Base-by-base conservation (phyloP, 768 basidiomycete genomes). In the Rhodocollybia butyracea region DNA sequence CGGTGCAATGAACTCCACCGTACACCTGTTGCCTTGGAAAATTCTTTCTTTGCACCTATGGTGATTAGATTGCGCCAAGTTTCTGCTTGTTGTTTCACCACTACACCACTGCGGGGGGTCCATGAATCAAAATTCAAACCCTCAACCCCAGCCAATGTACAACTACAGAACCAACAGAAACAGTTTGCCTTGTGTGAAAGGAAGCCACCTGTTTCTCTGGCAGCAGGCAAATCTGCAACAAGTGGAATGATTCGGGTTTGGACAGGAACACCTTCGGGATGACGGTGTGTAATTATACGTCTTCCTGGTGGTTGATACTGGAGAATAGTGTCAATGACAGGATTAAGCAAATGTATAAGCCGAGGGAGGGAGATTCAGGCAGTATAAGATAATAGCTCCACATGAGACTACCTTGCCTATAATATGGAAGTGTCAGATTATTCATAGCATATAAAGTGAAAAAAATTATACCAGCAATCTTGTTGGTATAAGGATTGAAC, bases 361-460 rank as follows among this genome's bases (percentile, higher is more conserved):
- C n/a, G n/a, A n/a, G 2, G 50, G 47, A 6, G 73, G 74, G 0
- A 74, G 60, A 52, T 75, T 75, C 39, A 71, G 36, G 56, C 73
- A 75, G 22, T 64, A 68, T 1, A 70, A 53, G 31, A 65, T 45
- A 45, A 68, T 67, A 27, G 64, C 62, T 47, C 64, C 66, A 59
- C 63, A 67, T 8, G 66, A 68, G 21, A 60, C 58, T 29, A 42
- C 27, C 45, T 61, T 59, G 12, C 59, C 59, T 60, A 47, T 51
- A 22, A 26, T 40, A 40, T 5, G 27, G 41, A 34, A 19, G 47
- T 54, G 4, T 42, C 27, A 26, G 43, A n/a, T 51, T 52, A 30
- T 24, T 22, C 26, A 24, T 19, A 56, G 21, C 5, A 40, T 40
- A 40, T 47, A 13, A 51, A 53, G n/a, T n/a, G n/a, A 29, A 5